Evolutionary conservation across 768 basidiomycete genomes (phyloP).

Genomic region (Tulasnella sp.): DNA sequence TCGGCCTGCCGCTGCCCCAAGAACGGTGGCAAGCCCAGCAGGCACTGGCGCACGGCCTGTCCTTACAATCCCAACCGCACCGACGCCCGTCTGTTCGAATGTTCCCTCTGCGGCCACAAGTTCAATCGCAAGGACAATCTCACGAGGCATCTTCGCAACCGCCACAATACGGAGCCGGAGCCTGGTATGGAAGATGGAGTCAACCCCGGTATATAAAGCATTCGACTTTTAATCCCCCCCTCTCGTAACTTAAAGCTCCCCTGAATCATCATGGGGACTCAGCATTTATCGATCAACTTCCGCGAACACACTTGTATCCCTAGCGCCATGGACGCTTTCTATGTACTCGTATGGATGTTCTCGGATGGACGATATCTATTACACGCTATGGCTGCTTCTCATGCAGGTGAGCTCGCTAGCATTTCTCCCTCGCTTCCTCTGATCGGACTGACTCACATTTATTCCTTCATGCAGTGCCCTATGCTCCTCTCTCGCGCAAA

Average conservation of each 20-base stretch:
- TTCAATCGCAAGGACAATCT: conserved; percentile 1
- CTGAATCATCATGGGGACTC: too few relatives aligned
- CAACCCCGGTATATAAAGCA: too few relatives aligned
- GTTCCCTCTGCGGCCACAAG: neutral
- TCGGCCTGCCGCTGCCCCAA: neutral
- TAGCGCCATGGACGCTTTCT: neutral
- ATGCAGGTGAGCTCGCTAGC: neutral
- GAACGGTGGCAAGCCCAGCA: neutral
- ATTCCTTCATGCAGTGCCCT: neutral
- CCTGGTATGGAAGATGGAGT: neutral
- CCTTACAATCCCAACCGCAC: neutral
- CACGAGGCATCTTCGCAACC: neutral
- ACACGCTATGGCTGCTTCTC: neutral
- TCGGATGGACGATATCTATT: neutral
- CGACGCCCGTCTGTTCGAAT: neutral
- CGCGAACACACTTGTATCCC: neutral
- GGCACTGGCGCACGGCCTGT: neutral
- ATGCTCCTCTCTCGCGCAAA: neutral
- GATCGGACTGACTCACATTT: neutral
- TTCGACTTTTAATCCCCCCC: too few relatives aligned
- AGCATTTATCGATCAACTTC: too few relatives aligned
- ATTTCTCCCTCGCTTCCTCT: neutral
- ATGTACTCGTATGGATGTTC: neutral
- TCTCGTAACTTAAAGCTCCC: neutral
- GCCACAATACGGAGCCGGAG: neutral